Conservation (phyloP, 805 yeast genomes). For the Zygoascus bituminiphila region DNA sequence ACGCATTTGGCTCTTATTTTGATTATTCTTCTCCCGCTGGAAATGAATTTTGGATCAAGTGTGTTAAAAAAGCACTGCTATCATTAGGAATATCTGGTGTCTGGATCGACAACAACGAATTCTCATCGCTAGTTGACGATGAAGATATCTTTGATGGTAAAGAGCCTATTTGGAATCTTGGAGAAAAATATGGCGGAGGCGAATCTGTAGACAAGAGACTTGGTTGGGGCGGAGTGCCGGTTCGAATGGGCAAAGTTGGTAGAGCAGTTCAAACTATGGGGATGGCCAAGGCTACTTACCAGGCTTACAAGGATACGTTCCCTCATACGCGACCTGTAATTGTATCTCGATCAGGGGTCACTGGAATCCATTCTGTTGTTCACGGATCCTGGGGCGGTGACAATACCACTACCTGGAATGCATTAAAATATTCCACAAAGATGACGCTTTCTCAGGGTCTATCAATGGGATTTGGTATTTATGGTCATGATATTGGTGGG, state of each 20-base stretch:
- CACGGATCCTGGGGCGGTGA: constrained; percentile 13
- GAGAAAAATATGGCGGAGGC: constrained; percentile 4
- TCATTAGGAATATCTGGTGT: constrained; percentile 6
- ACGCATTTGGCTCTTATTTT: constrained; percentile 6
- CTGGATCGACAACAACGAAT: constrained; percentile 11
- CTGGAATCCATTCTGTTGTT: constrained; percentile 9
- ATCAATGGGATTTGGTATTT: constrained; percentile 8
- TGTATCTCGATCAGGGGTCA: constrained; percentile 8
- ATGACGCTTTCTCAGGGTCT: constrained; percentile 9
- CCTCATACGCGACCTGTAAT: constrained; percentile 10
- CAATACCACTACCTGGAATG: constrained; percentile 10
- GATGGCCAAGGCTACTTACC: constrained; percentile 9
- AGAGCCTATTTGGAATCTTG: constrained; percentile 7
- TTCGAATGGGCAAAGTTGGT: constrained; percentile 7
- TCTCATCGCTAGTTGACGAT: constrained; percentile 7
- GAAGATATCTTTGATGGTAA: constrained; percentile 5
- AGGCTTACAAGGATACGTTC: constrained; percentile 5
- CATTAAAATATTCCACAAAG: constrained; percentile 8
- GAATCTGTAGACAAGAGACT: neutral
- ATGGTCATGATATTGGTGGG: constrained; percentile 12
- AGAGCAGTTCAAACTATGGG: constrained; percentile 9
- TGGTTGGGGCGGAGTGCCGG: constrained; percentile 5
- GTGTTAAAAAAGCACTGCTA: constrained; percentile 1
- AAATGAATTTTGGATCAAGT: constrained; percentile 3
- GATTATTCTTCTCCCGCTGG: constrained; percentile 8